Conservation (phyloP, 2,329 filamentous ascomycete species). For the Phaeosphaeriaceae sp. region DNA sequence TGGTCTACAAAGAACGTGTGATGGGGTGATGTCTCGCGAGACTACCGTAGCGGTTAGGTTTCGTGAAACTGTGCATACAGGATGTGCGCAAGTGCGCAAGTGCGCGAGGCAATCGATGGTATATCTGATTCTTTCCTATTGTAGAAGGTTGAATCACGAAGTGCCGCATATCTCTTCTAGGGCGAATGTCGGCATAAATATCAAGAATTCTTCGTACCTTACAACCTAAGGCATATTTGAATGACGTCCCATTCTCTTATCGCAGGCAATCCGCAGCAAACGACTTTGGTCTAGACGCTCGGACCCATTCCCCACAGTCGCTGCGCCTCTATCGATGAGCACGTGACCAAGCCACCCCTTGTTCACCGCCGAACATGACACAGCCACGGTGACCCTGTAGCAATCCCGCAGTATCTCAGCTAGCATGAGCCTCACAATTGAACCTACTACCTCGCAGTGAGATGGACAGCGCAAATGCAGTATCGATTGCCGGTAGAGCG, state of each 20-base stretch:
- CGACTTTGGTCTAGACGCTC: slow-evolving; percentile 4
- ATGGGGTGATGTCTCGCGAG: too few relatives aligned
- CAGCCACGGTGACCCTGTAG: slow-evolving; percentile 33
- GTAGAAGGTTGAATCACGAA: neutral
- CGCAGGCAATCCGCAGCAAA: neutral
- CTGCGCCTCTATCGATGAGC: slow-evolving; percentile 16
- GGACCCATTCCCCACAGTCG: slow-evolving; percentile 14
- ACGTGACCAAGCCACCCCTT: slow-evolving; percentile 1
- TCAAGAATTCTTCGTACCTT: neutral
- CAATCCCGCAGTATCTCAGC: slow-evolving; percentile 30
- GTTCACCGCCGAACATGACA: slow-evolving; percentile 24
- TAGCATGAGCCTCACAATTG: slow-evolving; percentile 25
- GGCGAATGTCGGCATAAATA: too few relatives aligned
- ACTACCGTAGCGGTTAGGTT: too few relatives aligned
- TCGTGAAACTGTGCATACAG: neutral
- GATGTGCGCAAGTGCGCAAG: slow-evolving; percentile 14
- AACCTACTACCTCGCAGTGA: slow-evolving; percentile 34
- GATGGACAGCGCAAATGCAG: slow-evolving; percentile 47
- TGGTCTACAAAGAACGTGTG: too few relatives aligned
- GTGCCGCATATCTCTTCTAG: neutral
- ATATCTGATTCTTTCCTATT: slow-evolving; percentile 1
- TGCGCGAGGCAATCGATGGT: slow-evolving; percentile 13
- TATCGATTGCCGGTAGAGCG: slow-evolving; percentile 45
- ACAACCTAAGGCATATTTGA: neutral
- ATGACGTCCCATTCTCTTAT: neutral